Base-by-base conservation (phyloP, 164 flowering plant species). In the Tetrastigma voinierianum region DNA sequence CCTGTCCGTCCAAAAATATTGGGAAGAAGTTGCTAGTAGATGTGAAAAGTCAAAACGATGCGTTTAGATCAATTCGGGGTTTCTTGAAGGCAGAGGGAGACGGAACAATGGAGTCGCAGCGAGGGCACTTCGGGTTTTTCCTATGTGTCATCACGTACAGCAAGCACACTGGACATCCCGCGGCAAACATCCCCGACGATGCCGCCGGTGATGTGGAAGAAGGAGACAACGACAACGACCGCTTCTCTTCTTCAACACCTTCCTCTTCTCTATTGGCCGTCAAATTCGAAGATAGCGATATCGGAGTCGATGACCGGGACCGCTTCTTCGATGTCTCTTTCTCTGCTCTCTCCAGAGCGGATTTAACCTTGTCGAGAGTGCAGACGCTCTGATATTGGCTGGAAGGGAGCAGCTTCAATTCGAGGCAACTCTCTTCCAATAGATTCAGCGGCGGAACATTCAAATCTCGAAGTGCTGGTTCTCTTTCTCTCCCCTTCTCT, bases 281-380 rank as follows among this genome's bases (percentile, higher is more conserved):
- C n/a, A 14, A 65, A 0, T 69, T 43, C 8, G 81, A 70, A 4
- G 83, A 72, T 9, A 71, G 67, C 43, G 79, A 76, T 12, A 55
- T 19, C 9, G 77, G 40, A 32, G 40, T 60, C 2, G 83, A 61
- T 9, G 78, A 60, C 24, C 83, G 74, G 9, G 78, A 60, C 24
- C 83, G 74, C 53, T 79, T 87, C 70, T 73, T 84, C 0, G 59
- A 12, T 13, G 85, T 72, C 5, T 83, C 84, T 21, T 69, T 82
- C 69, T 82, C 83, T 0, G 91, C 96, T 72, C 93, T 81, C 66
- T 91, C 96, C 0, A 93, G 83, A 1, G 98, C 98, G 1, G 85
- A 90, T 62, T 88, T 93, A 46, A 93, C 98, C 67, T 87, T 93
- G 67, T 93, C 98, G 1, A 93, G 78, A 1, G 98, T 91, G 83